These are phyloP conservation scores for Fonsecaea nubica DNA, from an alignment of 2,329 filamentous ascomycete genomes.

Conservation along the genomic window DNA sequence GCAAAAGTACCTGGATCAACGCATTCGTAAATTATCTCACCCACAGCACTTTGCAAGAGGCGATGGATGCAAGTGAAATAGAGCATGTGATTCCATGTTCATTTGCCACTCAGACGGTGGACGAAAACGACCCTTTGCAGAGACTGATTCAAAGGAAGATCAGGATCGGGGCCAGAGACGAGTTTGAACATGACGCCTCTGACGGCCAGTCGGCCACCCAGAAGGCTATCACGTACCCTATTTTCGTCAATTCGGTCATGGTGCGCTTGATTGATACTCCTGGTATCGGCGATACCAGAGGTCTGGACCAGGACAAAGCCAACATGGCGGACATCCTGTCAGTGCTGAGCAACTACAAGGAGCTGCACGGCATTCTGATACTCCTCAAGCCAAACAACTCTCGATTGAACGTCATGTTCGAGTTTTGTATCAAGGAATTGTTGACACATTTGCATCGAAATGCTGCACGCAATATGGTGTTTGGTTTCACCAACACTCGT, in stretches of 20 bases:
- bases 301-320: conserved; percentile 46
- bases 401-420: conserved; percentile 49
- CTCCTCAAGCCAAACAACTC: conserved; percentile 51
- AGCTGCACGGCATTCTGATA: conserved; percentile 53
- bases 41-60: conserved; percentile 49
- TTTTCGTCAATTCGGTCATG: conserved; percentile 42
- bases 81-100: conserved; percentile 51
- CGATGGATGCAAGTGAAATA: conserved; percentile 42
- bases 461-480: conserved; percentile 51
- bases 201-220: conserved; percentile 50
- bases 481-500: conserved; percentile 54
- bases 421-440: conserved; percentile 52
- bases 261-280: conserved; percentile 54
- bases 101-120: conserved; percentile 47
- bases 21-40: conserved; percentile 56
- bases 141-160: conserved; percentile 44
- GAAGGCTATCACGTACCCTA: conserved; percentile 45
- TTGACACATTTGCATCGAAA: conserved; percentile 50
- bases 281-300: conserved; percentile 53
- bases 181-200: conserved; percentile 44
- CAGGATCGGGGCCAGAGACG: conserved; percentile 43
- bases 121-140: conserved; percentile 38
- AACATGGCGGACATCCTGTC: conserved; percentile 52
- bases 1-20: conserved; percentile 60
- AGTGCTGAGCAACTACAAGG: conserved; percentile 45